Base-by-base conservation (phyloP, 2,329 filamentous ascomycete species). In the Incumbomyces delicatus region DNA sequence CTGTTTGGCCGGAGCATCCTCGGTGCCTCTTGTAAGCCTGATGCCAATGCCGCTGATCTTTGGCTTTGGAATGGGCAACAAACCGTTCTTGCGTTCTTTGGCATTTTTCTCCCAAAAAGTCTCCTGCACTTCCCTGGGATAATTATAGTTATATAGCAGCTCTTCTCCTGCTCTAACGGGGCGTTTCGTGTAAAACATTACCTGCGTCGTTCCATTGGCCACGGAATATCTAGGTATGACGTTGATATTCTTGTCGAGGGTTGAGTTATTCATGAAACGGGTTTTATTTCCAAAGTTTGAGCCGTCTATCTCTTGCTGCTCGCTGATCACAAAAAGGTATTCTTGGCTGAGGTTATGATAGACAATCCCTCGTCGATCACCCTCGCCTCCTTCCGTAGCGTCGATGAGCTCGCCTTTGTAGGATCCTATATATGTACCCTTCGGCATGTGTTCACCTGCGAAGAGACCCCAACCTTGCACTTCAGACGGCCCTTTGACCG, bases 221-320 rank as follows among this genome's bases (percentile, higher is more conserved):
- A 86, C 77, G 13, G 83, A 63, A 44, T 87, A 81, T 48, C 77
- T 76, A 1, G 84, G 76, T 53, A 81, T 78, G 59, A 81, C 80
- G 45, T 83, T 84, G 57, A 61, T 63, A 50, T 68, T 68, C 50
- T 72, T 67, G 37, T 63, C 61, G 40, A 72, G 69, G 1, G 73
- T 72, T 12, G 83, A 81, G 57, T 90, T 85, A 62, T 94, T 92
- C 62, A 92, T 87, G 64, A 88, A 92, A 3, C 87, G 79, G 39
- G 83, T 81, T 53, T 89, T 80, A 61, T 90, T 92, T 41, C 86
- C 86, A 53, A 83, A 83, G 35, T 80, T 79, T 16, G 83, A 85
- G 6, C 81, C 81, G 59, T 92, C 87, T 14, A 92, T 66, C 30
- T 71, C 69, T 54, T 76, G 73, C 10, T 65, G 60, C 36, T 51